Evolutionary conservation across 2,329 filamentous ascomycete genomes (phyloP), one percentile per base, ranked within the genome.

Genomic region (Arthrocladium fulminans): DNA sequence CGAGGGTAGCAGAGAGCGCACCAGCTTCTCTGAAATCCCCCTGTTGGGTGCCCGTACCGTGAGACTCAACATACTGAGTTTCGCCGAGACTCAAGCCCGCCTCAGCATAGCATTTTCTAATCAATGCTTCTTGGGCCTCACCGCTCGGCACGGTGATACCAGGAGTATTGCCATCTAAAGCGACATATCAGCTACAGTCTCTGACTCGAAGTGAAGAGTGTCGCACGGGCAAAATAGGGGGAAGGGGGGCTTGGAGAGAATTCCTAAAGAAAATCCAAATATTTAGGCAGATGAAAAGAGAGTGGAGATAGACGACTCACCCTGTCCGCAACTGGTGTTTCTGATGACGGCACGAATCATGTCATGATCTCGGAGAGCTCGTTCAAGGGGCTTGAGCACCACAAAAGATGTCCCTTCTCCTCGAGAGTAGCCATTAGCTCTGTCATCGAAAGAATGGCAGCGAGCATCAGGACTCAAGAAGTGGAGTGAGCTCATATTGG

Each of bases 121-220:
- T 66, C 9, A 68, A 38, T 15, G 51, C 53, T 45, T 62, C 63
- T 45, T 71, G 67, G 0, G 64, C 59, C 3, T 58, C 54, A 1
- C 51, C 46, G 44, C 52, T 73, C 0, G 73, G 73, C 42, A 68
- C 60, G 0, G 70, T 70, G 23, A 75, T 69, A 1, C 70, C 69
- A 5, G 65, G 60, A 0, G 72, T 72, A 15, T 61, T 61, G 2
- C 73, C 73, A 50, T 75, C 71, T n/a, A n/a, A n/a, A n/a, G n/a
- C n/a, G n/a, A n/a, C n/a, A n/a, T n/a, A n/a, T n/a, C n/a, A n/a
- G n/a, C n/a, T n/a, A n/a, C n/a, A n/a, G n/a, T n/a, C n/a, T n/a
- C n/a, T n/a, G n/a, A n/a, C n/a, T n/a, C n/a, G n/a, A n/a, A n/a
- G n/a, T n/a, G n/a, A n/a, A n/a, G n/a, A n/a, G n/a, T n/a, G n/a